These are phyloP conservation scores for Macadamia integrifolia DNA, from an alignment of 164 flowering plant genomes.

Conservation along the genomic window DNA sequence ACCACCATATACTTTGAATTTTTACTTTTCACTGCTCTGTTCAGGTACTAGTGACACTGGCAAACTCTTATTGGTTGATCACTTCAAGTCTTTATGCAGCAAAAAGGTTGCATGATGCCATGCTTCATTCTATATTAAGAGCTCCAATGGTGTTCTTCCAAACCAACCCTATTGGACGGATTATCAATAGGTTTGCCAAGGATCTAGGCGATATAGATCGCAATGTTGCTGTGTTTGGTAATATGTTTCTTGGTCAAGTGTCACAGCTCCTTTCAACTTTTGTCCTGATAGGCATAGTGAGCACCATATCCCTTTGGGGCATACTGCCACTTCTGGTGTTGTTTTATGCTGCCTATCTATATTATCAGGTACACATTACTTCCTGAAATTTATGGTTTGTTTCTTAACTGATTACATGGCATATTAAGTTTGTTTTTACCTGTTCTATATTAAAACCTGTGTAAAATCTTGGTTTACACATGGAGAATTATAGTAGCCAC, in stretches of 20 bases:
- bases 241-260: slow-evolving; percentile 78
- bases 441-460: background rate
- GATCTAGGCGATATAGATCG: slow-evolving; percentile 95
- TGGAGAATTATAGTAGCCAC: too few species aligned
- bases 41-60: slow-evolving; percentile 83
- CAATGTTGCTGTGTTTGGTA: slow-evolving; percentile 66
- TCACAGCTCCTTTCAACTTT: slow-evolving; percentile 92
- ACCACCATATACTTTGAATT: slow-evolving; percentile 5
- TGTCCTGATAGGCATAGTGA: slow-evolving; percentile 86
- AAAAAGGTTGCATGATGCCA: slow-evolving; percentile 81
- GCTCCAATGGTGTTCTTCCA: slow-evolving; percentile 99
- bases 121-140: slow-evolving; percentile 81
- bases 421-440: background rate
- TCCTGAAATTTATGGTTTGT: background rate
- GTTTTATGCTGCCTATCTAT: slow-evolving; percentile 88
- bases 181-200: slow-evolving; percentile 96
- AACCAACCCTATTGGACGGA: slow-evolving; percentile 91
- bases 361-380: slow-evolving; percentile 70
- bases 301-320: slow-evolving; percentile 96
- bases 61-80: slow-evolving; percentile 90
- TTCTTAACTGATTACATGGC: background rate
- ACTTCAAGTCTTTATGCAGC: slow-evolving; percentile 92
- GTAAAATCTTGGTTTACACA: too few species aligned
- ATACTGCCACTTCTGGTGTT: slow-evolving; percentile 90
- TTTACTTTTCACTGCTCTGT: slow-evolving; percentile 9